Evolutionary conservation across 2,329 filamentous ascomycete genomes (phyloP), one percentile per base, ranked within the genome.

Genomic region (Alternaria sp.): DNA sequence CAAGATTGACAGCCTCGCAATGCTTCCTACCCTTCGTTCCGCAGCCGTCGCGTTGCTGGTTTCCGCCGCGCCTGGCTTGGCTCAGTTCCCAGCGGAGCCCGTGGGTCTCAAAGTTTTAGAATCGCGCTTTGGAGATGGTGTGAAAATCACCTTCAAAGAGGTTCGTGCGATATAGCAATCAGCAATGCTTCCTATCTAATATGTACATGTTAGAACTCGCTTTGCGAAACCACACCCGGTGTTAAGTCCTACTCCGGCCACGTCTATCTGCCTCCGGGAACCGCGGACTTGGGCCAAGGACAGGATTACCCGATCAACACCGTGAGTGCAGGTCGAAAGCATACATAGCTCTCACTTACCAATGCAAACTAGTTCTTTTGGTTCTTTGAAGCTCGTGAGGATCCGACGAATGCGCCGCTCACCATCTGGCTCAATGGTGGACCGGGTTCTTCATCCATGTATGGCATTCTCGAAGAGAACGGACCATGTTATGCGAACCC

Each of bases 211-310:
- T 47, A 70, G 65, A 71, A 72, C 14, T 84, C 84, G 6, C 85
- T 86, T 61, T 87, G 85, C 69, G 85, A 87, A 76, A 84, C 82
- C 1, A 85, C 83, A 4, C 83, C 83, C 2, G 81, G 81, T 20
- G 84, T 87, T 43, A 86, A 86, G 57, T 85, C 82, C 5, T 87
- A 83, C 68, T 82, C 84, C 10, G 84, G 85, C 50, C 87, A 87
- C 68, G 80, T 85, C 10, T 61, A 69, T 44, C 64, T 71, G 10
- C 70, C 70, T 9, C 62, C 63, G 10, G 60, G 67, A 26, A 68
- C 71, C 14, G 65, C 65, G 37, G 65, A 71, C 44, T 55, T 68
- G 10, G 71, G 67, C 1, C 64, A 69, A 43, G 66, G 69, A 10
- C 69, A 71, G 23, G 68, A 71, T 33, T 71, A 71, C 37, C 66